Evolutionary conservation across 83 land plant species (phyloP).

Genomic region (Thuja plicata): DNA sequence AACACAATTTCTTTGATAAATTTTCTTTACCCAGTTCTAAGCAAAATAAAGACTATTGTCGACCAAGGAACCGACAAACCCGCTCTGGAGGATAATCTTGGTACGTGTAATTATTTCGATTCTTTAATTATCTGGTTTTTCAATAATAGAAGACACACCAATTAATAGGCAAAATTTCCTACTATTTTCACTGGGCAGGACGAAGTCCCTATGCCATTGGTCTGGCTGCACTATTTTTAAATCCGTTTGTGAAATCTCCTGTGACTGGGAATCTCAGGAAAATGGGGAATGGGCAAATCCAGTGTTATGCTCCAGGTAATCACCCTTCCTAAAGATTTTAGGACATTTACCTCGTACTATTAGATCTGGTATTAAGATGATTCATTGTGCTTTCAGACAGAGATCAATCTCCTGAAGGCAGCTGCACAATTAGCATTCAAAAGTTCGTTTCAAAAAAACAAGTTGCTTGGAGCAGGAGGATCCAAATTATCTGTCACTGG

Average conservation of each 20-base stretch:
- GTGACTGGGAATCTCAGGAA: too few species aligned
- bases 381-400: neutral
- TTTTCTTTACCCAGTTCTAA: too few species aligned
- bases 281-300: too few species aligned
- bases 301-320: neutral
- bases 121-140: too few species aligned
- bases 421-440: neutral
- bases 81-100: neutral
- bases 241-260: neutral
- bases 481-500: neutral
- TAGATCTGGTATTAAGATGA: neutral
- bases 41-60: neutral
- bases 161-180: neutral
- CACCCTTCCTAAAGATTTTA: too few species aligned
- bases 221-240: neutral
- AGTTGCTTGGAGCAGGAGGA: neutral
- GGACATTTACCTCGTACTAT: neutral
- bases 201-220: neutral
- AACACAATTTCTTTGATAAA: too few species aligned
- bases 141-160: neutral
- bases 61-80: slow-evolving; percentile 4
- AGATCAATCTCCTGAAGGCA: neutral
- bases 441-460: neutral
- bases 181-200: neutral
- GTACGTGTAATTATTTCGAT: neutral